Base-by-base conservation (phyloP, 305 asterid species). In the Fraxinus xanthoxyloides region DNA sequence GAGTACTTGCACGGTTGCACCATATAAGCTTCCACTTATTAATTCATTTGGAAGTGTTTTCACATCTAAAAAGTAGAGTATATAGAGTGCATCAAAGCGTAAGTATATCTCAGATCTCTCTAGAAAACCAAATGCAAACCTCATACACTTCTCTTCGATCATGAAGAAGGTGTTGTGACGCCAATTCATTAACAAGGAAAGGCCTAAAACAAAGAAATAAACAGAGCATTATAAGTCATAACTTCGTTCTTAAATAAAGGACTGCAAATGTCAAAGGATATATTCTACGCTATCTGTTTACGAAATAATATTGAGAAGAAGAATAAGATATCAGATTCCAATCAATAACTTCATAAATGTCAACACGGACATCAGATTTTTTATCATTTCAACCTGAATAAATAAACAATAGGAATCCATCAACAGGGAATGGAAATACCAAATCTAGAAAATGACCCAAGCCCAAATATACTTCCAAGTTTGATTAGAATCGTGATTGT, bases 61-160 rank as follows among this genome's bases (percentile, higher is more conserved):
- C 26, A 35, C 26, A 31, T 31, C 21, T 46, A 38, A 38, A 79
- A 40, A 4, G 80, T 23, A 82, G 61, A 13, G 40, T 70, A 70
- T 30, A 70, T 13, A 4, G 7, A 59, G 78, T 26, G 54, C 74
- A 21, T 46, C 21, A 7, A 80, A 75, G 24, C n/a, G 61, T 28
- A 36, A 3, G 26, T 2, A 2, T 77, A 75, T 74, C 73, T 77
- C 48, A 48, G 72, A 31, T 76, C 74, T 77, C 77, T 43, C 78
- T 24, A 1, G 21, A 82, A 82, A 79, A 81, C 54, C 59, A 81
- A 83, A 85, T 82, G 80, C 89, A 77, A 75, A 97, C 99, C 98
- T 97, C 98, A 5, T 94, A 97, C 67, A 97, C 98, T 87, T 86
- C 85, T 90, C 98, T 94, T 82, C 98, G 87, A 88, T 97, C 98